Conservation (phyloP, 352 stramenopile species). For the Phytophthora pisi region DNA sequence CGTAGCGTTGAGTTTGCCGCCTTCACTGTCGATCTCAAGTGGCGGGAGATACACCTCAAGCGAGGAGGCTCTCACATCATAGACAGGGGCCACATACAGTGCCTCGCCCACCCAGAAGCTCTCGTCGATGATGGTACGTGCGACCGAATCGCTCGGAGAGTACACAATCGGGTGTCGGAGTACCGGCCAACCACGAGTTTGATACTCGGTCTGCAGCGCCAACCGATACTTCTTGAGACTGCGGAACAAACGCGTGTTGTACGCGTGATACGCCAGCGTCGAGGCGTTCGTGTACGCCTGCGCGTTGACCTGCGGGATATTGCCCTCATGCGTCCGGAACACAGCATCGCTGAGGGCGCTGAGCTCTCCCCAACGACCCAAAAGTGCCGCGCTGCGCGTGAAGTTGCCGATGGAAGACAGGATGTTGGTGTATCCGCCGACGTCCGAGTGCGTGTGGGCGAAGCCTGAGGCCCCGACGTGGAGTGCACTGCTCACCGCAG, state of each 20-base stretch:
- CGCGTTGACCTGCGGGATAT: slow-evolving; percentile 33
- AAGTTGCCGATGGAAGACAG: slow-evolving; percentile 30
- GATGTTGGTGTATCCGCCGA: slow-evolving; percentile 36
- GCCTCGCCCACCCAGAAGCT: slow-evolving; percentile 34
- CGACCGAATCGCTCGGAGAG: slow-evolving; percentile 22
- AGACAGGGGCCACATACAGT: slow-evolving; percentile 34
- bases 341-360: slow-evolving; percentile 29
- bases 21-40: slow-evolving; percentile 28
- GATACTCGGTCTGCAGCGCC: slow-evolving; percentile 29
- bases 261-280: slow-evolving; percentile 30
- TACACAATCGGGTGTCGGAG: slow-evolving; percentile 35
- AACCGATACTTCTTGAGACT: slow-evolving; percentile 32
- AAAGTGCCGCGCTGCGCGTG: slow-evolving; percentile 26
- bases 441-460: slow-evolving; percentile 30
- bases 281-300: slow-evolving; percentile 32
- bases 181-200: slow-evolving; percentile 23
- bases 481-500: slow-evolving; percentile 27
- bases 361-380: slow-evolving; percentile 33
- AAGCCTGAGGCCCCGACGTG: slow-evolving; percentile 33
- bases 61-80: slow-evolving; percentile 25
- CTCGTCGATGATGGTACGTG: slow-evolving; percentile 23
- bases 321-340: slow-evolving; percentile 37
- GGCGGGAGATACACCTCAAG: slow-evolving; percentile 31
- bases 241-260: slow-evolving; percentile 31
- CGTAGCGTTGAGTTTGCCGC: slow-evolving; percentile 18